A percentile compares a stretch with the other conserved stretches of the same genome.
phyloP scores from a whole-genome alignment of 2,329 filamentous ascomycete genomes.

The Rhinocladiella similis region DNA sequence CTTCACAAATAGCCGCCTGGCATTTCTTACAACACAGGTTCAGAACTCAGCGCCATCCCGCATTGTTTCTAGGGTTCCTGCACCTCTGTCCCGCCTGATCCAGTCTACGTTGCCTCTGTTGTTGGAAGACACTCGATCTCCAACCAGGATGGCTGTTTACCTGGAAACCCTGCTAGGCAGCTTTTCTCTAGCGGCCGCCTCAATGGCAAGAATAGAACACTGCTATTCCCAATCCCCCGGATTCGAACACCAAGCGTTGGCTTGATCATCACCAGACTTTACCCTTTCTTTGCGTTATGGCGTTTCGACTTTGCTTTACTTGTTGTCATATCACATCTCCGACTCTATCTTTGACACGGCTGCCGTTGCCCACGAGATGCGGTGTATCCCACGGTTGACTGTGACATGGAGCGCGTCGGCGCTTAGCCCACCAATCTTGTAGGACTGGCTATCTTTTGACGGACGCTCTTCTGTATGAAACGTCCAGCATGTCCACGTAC shows the following conservation, averaged over 20 bases:
- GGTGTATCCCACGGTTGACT: slow-evolving; percentile 5
- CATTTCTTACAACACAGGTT: background rate
- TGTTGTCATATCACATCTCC: background rate
- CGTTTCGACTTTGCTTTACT: slow-evolving; percentile 2
- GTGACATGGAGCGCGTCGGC: slow-evolving; percentile 22
- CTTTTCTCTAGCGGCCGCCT: slow-evolving; percentile 9
- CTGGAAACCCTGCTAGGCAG: background rate
- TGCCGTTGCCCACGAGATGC: slow-evolving; percentile 2
- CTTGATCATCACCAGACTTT: slow-evolving; percentile 3
- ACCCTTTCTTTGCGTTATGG: background rate
- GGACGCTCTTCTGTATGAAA: slow-evolving; percentile 6
- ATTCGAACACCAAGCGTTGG: background rate
- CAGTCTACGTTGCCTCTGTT: background rate
- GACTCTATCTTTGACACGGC: slow-evolving; percentile 2
- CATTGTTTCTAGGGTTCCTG: slow-evolving; percentile 1
- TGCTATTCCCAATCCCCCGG: background rate
- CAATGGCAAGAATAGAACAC: slow-evolving; percentile 20
- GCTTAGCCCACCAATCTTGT: slow-evolving; percentile 25
- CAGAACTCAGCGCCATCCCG: background rate
- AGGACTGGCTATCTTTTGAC: slow-evolving; percentile 3
- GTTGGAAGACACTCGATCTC: slow-evolving; percentile 9
- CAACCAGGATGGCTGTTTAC: background rate
- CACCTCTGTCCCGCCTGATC: background rate
- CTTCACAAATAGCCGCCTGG: slow-evolving; percentile 9
- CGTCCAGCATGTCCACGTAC: slow-evolving; percentile 19